A percentile compares a stretch with the other conserved stretches of the same genome.
Evolutionary conservation across 2,329 filamentous ascomycete species (phyloP).

Genomic region (Chrysoporthe cubensis): DNA sequence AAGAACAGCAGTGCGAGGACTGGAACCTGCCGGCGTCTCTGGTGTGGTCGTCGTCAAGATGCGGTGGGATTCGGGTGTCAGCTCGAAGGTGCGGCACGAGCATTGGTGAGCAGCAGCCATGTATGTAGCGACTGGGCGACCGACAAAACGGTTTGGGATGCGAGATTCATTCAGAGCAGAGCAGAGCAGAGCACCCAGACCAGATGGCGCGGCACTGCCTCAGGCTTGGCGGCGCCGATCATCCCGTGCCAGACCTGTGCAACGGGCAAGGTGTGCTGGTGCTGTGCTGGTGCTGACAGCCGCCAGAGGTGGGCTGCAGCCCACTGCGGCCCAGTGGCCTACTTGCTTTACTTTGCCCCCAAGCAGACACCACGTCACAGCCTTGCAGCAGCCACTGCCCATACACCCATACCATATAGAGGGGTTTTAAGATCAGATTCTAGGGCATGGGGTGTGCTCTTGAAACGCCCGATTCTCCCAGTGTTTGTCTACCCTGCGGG

Average conservation of each 20-base stretch:
- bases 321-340: neutral
- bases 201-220: conserved; percentile 17
- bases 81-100: neutral
- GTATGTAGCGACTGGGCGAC: neutral
- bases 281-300: neutral
- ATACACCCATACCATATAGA: neutral
- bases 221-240: conserved; percentile 18
- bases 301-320: neutral
- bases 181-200: neutral
- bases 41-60: neutral
- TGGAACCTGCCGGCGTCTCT: neutral
- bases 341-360: neutral
- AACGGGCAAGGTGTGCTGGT: neutral
- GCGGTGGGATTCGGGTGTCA: conserved; percentile 6
- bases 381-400: neutral
- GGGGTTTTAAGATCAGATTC: neutral
- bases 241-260: neutral
- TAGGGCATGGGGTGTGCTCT: neutral
- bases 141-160: conserved; percentile 3
- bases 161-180: neutral
- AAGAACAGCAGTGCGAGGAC: neutral
- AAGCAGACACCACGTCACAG: neutral
- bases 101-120: neutral
- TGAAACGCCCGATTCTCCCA: neutral
- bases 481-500: neutral